Percentiles rank a stretch among this genome's conserved stretches.
These are phyloP conservation scores for Calonectria naviculata DNA, from an alignment of 2,329 filamentous ascomycete species.

Conservation along the genomic window DNA sequence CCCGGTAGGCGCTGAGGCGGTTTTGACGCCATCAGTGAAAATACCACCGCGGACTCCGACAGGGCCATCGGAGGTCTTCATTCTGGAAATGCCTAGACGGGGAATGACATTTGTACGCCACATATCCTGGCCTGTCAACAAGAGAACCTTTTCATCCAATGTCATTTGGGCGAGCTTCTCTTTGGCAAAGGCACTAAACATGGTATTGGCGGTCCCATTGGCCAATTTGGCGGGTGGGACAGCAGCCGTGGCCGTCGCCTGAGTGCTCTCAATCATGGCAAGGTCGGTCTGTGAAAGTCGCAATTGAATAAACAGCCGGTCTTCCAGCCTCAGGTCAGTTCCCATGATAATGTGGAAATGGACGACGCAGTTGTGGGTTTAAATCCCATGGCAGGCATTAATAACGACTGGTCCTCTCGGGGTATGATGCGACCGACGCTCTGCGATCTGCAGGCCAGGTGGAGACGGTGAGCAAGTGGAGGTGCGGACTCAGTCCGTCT, in stretches of 20 bases:
- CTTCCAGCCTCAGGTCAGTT: neutral
- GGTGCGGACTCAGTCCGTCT: conserved; percentile 10
- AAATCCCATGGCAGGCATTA: neutral
- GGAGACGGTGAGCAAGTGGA: neutral
- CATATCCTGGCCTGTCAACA: conserved; percentile 16
- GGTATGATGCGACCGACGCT: neutral
- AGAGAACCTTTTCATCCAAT: conserved; percentile 21
- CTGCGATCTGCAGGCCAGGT: neutral
- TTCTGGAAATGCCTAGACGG: conserved; percentile 13
- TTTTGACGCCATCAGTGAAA: conserved; percentile 26
- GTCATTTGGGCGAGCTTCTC: conserved; percentile 23
- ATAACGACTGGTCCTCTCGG: neutral
- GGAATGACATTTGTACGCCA: conserved; percentile 20
- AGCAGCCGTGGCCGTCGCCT: neutral
- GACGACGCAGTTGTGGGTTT: neutral
- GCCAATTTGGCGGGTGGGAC: neutral
- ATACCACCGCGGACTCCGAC: conserved; percentile 24
- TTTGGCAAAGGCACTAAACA: neutral
- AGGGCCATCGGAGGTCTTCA: conserved; percentile 28
- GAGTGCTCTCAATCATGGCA: neutral
- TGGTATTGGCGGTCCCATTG: neutral
- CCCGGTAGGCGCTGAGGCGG: conserved; percentile 25
- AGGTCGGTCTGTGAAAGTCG: neutral
- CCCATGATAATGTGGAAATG: neutral
- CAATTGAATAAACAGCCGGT: neutral